Percentiles rank a stretch among this genome's conserved stretches.
Evolutionary conservation across 371 early-diverging fungal genomes (phyloP).

Genomic region (Lichtheimia ramosa): DNA sequence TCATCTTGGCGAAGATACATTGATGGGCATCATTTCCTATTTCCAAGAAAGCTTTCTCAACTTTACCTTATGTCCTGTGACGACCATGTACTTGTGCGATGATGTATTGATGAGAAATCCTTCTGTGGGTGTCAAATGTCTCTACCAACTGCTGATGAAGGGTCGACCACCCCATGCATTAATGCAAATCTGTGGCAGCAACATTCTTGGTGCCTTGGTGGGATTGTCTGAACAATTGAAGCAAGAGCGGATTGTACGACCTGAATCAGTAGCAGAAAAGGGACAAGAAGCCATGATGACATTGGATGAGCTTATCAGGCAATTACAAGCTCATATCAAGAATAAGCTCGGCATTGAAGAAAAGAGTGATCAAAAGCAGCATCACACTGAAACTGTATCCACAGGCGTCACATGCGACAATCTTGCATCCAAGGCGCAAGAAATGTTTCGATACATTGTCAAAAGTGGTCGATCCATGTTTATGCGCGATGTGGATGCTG

Average conservation of each 20-base stretch:
- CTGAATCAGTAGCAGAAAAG: not conserved
- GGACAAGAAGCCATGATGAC: not conserved
- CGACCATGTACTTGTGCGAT: constrained; percentile 26
- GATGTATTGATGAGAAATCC: constrained; percentile 24
- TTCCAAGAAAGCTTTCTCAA: constrained; percentile 35
- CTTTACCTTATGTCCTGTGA: constrained; percentile 27
- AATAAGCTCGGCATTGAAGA: constrained; percentile 21
- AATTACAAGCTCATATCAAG: constrained; percentile 9
- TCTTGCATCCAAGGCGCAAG: constrained; percentile 35
- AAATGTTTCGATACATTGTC: constrained; percentile 49
- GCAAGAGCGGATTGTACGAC: constrained; percentile 8
- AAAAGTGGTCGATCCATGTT: constrained; percentile 52
- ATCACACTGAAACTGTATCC: constrained; percentile 30
- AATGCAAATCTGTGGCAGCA: constrained; percentile 18
- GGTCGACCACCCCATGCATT: constrained; percentile 17
- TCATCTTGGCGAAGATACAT: constrained; percentile 20
- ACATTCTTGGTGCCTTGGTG: constrained; percentile 15
- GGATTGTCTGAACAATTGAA: constrained; percentile 12
- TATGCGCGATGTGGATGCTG: constrained; percentile 51
- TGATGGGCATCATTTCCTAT: constrained; percentile 29
- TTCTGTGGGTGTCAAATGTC: constrained; percentile 20
- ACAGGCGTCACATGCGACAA: constrained; percentile 31
- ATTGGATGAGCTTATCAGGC: not conserved
- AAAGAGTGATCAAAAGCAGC: constrained; percentile 9
- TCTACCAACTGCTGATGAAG: constrained; percentile 13